These are phyloP conservation scores for Kwoniella heveanensis DNA, from an alignment of 768 basidiomycete species.

Conservation along the genomic window DNA sequence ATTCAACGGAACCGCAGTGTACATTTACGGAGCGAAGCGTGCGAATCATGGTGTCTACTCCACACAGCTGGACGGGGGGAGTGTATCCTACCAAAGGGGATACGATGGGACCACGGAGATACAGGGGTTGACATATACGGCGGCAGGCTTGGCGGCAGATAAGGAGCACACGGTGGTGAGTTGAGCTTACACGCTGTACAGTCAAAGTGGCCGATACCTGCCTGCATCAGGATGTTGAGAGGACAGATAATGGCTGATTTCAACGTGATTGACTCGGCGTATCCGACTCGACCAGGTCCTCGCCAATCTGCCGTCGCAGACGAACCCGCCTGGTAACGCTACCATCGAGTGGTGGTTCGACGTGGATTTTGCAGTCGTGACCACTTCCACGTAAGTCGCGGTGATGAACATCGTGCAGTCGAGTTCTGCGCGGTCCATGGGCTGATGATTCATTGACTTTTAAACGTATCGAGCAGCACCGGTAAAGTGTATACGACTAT, in stretches of 20 bases:
- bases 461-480: too few relatives aligned
- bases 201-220: too few relatives aligned
- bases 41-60: slow-evolving; percentile 36
- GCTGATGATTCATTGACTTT: too few relatives aligned
- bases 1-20: slow-evolving; percentile 40
- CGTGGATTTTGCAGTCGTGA: slow-evolving; percentile 15
- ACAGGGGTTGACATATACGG: slow-evolving; percentile 16
- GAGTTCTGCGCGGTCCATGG: too few relatives aligned
- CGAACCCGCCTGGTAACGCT: slow-evolving; percentile 15
- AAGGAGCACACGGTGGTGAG: slow-evolving; percentile 32
- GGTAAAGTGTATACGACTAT: slow-evolving; percentile 20
- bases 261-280: too few relatives aligned
- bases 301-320: slow-evolving; percentile 14
- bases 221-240: too few relatives aligned
- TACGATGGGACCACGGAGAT: background rate
- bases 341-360: slow-evolving; percentile 33
- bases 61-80: slow-evolving; percentile 8
- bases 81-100: slow-evolving; percentile 4
- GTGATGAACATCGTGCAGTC: too few relatives aligned
- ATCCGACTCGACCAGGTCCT: background rate
- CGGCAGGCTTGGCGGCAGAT: slow-evolving; percentile 14
- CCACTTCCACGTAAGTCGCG: too few relatives aligned
- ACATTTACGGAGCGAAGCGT: slow-evolving; percentile 32
- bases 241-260: too few relatives aligned
- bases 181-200: too few relatives aligned